phyloP scores from a whole-genome alignment of 345 rosid species.

The Arabis hirsuta region DNA sequence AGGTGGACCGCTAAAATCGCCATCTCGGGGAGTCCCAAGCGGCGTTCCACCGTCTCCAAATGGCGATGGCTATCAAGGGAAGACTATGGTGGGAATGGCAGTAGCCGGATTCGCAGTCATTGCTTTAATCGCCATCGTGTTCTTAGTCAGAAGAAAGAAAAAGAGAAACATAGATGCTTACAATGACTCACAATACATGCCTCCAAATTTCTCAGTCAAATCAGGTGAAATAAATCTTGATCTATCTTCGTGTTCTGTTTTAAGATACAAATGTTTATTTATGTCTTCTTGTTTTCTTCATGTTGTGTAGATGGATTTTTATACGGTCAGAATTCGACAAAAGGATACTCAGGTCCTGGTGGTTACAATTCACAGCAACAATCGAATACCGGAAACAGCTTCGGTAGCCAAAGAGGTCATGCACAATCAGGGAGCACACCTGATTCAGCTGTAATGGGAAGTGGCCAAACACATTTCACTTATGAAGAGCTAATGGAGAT shows the following conservation, averaged over 20 bases:
- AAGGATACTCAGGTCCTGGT: slow-evolving; percentile 47
- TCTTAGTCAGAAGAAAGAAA: slow-evolving; percentile 50
- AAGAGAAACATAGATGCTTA: slow-evolving; percentile 47
- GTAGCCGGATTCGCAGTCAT: slow-evolving; percentile 58
- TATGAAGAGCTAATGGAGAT: slow-evolving; percentile 85
- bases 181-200: slow-evolving; percentile 48
- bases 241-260: neutral
- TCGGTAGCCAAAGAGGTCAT: slow-evolving; percentile 41
- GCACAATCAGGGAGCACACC: slow-evolving; percentile 44
- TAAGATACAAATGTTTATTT: neutral
- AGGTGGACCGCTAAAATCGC: slow-evolving; percentile 34
- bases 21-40: slow-evolving; percentile 27
- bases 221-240: slow-evolving; percentile 51
- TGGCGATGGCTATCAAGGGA: slow-evolving; percentile 17
- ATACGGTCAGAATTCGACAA: slow-evolving; percentile 49
- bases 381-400: slow-evolving; percentile 47
- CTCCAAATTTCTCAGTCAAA: slow-evolving; percentile 53
- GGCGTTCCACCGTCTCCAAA: slow-evolving; percentile 6
- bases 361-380: slow-evolving; percentile 52
- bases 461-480: slow-evolving; percentile 59
- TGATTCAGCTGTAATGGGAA: slow-evolving; percentile 57
- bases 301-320: slow-evolving; percentile 54
- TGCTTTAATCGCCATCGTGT: slow-evolving; percentile 53
- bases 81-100: slow-evolving; percentile 47
- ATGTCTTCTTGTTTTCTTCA: too few species aligned